Conservation (phyloP, 768 basidiomycete genomes). For the Boletus rubropictus region DNA sequence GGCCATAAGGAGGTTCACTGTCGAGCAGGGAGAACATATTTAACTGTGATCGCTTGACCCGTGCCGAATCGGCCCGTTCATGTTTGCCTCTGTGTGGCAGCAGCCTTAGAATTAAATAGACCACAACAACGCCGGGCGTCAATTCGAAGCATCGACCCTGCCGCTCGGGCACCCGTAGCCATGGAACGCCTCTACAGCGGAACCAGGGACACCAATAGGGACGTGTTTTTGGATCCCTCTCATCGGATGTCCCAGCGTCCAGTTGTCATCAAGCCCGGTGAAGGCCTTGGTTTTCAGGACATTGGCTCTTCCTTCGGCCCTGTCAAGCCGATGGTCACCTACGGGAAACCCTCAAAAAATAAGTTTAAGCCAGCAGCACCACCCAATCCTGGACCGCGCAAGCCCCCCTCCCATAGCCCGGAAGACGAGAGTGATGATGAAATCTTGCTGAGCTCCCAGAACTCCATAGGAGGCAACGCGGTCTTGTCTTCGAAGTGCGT, state of each 20-base stretch:
- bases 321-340: slow-evolving; percentile 1
- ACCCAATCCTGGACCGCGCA: neutral
- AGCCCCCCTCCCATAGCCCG: neutral
- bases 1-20: slow-evolving; percentile 14
- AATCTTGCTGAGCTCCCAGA: slow-evolving; percentile 24
- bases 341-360: slow-evolving; percentile 3
- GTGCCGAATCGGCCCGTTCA: slow-evolving; percentile 1
- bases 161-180: neutral
- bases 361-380: slow-evolving; percentile 5
- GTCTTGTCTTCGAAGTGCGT: slow-evolving; percentile 9
- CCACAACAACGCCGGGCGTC: slow-evolving; percentile 26
- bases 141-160: slow-evolving; percentile 1
- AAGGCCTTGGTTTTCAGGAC: slow-evolving; percentile 25
- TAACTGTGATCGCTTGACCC: no score
- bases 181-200: slow-evolving; percentile 21
- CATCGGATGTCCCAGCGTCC: slow-evolving; percentile 26
- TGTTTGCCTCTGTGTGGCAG: slow-evolving; percentile 20
- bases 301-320: slow-evolving; percentile 18
- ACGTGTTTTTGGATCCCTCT: slow-evolving; percentile 11
- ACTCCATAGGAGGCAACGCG: slow-evolving; percentile 11
- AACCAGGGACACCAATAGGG: neutral
- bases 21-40: no score
- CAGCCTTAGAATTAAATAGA: slow-evolving; percentile 23
- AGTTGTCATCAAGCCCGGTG: slow-evolving; percentile 17
- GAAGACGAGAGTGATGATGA: slow-evolving; percentile 27